Evolutionary conservation across 1,284 basidiomycete genomes (phyloP).

Genomic region (Hemileia vastatrix): DNA sequence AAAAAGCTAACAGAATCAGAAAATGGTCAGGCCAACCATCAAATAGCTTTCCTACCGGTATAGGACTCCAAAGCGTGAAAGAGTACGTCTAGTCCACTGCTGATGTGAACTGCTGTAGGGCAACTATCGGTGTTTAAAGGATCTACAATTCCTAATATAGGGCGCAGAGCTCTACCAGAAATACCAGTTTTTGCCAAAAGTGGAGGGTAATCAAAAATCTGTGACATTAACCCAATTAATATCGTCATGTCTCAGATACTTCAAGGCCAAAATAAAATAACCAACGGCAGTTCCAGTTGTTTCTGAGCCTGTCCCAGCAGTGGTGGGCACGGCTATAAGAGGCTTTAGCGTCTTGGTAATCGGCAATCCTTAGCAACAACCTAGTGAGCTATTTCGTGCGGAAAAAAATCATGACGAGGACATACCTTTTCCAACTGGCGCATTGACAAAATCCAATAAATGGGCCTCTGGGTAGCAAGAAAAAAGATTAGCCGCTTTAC

Average conservation of each 20-base stretch:
- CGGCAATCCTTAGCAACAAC: too few species aligned
- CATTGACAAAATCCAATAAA: constrained; percentile 85
- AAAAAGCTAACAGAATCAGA: constrained; percentile 49
- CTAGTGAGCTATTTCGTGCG: too few species aligned
- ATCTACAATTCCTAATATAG: constrained; percentile 76
- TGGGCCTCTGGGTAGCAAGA: constrained; percentile 72
- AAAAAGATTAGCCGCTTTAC: constrained; percentile 81
- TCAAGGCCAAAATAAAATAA: not conserved
- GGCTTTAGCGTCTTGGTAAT: constrained; percentile 67
- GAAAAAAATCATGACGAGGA: too few species aligned
- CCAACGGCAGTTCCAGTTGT: constrained; percentile 78
- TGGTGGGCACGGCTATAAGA: constrained; percentile 87
- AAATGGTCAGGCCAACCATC: constrained; percentile 51
- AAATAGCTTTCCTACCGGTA: constrained; percentile 51
- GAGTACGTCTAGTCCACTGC: constrained; percentile 75
- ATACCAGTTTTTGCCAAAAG: constrained; percentile 93
- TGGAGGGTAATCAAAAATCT: constrained; percentile 77
- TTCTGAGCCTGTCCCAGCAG: constrained; percentile 93
- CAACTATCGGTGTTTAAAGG: constrained; percentile 77
- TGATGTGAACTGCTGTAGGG: constrained; percentile 73
- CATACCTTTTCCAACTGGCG: constrained; percentile 87
- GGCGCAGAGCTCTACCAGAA: constrained; percentile 79
- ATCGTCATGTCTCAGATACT: not conserved
- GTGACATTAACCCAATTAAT: not conserved
- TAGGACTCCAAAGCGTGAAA: constrained; percentile 92